Evolutionary conservation across 176 grass and related monocot genomes (phyloP).

Genomic region (Thinopyrum elongatum): DNA sequence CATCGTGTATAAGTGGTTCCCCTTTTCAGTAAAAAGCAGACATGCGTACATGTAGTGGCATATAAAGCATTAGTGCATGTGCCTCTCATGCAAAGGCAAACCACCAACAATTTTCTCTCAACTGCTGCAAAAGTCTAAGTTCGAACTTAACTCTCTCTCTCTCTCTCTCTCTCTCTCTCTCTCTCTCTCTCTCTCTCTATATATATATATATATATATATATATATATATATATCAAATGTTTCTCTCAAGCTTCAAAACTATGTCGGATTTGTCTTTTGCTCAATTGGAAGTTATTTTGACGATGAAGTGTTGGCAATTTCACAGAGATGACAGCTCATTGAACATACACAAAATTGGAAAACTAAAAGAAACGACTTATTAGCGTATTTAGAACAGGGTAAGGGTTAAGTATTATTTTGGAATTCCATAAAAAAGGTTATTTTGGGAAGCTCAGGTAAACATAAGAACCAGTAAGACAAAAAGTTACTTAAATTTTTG

Average conservation of each 20-base stretch:
- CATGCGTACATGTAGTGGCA: neutral
- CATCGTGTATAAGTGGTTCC: neutral
- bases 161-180: no score
- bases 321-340: neutral
- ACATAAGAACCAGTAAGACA: neutral
- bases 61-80: neutral
- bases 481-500: no score
- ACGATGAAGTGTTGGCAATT: neutral
- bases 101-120: neutral
- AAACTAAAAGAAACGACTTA: neutral
- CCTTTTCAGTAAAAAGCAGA: neutral
- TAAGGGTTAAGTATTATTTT: neutral
- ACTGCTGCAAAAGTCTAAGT: neutral
- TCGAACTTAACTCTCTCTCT: neutral
- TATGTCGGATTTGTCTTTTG: neutral
- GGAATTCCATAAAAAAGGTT: neutral
- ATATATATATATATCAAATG: neutral
- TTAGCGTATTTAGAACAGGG: neutral
- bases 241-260: neutral
- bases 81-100: neutral
- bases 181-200: no score
- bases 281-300: neutral
- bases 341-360: neutral
- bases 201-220: no score
- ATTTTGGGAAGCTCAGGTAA: neutral